Evolutionary conservation across 1,284 basidiomycete species (phyloP).

Genomic region (Kalmanozyma brasiliensis): DNA sequence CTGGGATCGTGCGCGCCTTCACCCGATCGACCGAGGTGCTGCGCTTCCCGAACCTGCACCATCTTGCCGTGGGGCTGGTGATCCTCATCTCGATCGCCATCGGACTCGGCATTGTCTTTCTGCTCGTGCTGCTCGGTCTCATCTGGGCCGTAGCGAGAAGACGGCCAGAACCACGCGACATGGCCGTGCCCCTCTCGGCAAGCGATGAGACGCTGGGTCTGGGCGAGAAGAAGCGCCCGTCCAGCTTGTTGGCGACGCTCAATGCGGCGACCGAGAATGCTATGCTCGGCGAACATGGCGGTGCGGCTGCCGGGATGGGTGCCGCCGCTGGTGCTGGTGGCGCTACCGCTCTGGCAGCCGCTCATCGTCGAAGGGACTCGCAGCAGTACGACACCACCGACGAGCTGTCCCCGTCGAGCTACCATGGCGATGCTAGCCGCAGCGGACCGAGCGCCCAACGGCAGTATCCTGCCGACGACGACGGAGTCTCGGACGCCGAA

Average conservation of each 20-base stretch:
- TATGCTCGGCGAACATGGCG: conserved; percentile 83
- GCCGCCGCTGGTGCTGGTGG: conserved; percentile 19
- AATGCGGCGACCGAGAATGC: conserved; percentile 78
- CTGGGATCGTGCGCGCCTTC: conserved; percentile 80
- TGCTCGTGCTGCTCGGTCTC: conserved; percentile 86
- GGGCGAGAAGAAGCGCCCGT: conserved; percentile 58
- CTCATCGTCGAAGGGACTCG: conserved; percentile 70
- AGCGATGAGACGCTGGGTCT: conserved; percentile 54
- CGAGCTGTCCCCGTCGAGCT: conserved; percentile 68
- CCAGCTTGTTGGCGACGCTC: conserved; percentile 61
- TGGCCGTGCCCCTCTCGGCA: conserved; percentile 45
- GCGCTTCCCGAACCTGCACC: conserved; percentile 59
- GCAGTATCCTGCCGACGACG: conserved; percentile 67
- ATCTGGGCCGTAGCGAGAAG: conserved; percentile 87
- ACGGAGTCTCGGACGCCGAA: conserved; percentile 32
- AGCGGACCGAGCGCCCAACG: conserved; percentile 38
- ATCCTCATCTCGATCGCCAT: conserved; percentile 98
- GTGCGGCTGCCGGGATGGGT: conserved; percentile 73
- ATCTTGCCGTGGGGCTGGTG: conserved; percentile 85
- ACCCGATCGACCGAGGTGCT: conserved; percentile 73
- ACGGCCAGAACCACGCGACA: conserved; percentile 39
- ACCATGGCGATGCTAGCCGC: conserved; percentile 53
- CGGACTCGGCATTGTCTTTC: conserved; percentile 90
- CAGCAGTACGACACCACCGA: conserved; percentile 47
- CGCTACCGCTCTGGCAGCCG: conserved; percentile 42